A percentile compares a stretch with the other conserved stretches of the same genome.
Conservation (phyloP, 2,329 filamentous ascomycete genomes). For the Neoscytalidium dimidiatum region DNA sequence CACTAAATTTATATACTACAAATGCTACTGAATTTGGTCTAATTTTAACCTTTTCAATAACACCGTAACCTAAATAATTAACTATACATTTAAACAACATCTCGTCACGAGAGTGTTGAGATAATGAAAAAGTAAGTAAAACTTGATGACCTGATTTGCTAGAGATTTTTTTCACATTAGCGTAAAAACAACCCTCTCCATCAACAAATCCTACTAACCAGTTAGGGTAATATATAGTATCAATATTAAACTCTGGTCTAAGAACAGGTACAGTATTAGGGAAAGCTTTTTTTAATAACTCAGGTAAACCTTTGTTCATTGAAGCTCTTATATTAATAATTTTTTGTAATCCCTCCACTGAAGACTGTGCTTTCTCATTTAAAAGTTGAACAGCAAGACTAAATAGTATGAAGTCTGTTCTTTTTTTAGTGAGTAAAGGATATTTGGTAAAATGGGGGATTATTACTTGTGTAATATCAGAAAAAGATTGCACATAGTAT, state of each 20-base stretch:
- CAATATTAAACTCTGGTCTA: background rate
- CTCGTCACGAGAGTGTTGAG: background rate
- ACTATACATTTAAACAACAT: background rate
- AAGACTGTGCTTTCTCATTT: conserved; percentile 13
- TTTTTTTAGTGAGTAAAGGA: conserved; percentile 12
- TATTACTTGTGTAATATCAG: conserved; percentile 10
- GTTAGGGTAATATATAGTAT: conserved; percentile 11
- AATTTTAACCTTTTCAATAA: background rate
- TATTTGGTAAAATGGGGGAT: conserved; percentile 11
- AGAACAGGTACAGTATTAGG: conserved; percentile 4
- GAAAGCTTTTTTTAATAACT: conserved; percentile 1
- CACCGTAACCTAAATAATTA: background rate
- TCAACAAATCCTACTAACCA: conserved; percentile 22
- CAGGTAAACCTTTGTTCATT: conserved; percentile 9
- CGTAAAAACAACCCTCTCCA: conserved; percentile 22
- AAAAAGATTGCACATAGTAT: conserved; percentile 8
- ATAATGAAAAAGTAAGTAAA: background rate
- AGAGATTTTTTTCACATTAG: conserved; percentile 7
- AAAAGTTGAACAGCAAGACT: conserved; percentile 5
- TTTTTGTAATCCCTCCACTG: conserved; percentile 6
- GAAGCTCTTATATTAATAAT: conserved; percentile 13
- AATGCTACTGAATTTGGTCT: background rate
- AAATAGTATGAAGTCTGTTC: conserved; percentile 11
- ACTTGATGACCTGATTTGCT: background rate
- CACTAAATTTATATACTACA: background rate